Percentiles rank a stretch among this genome's conserved stretches.
Conservation (phyloP, 768 basidiomycete genomes). For the Mrakia gelida region DNA sequence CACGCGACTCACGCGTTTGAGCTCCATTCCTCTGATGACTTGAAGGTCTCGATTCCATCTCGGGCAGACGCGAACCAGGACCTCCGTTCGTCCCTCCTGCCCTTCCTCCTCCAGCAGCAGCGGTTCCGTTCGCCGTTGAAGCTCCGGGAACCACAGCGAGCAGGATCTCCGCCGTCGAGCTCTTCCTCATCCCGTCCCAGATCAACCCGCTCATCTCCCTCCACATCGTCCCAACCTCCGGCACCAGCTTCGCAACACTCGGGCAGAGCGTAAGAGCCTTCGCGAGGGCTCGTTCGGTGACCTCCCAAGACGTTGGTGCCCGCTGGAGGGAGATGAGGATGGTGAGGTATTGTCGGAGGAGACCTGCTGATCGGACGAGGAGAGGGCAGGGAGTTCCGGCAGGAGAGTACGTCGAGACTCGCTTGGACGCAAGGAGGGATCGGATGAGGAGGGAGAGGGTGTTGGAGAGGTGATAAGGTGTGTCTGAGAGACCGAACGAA, state of each 20-base stretch:
- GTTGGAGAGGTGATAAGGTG: slow-evolving; percentile 29
- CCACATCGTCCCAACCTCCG: slow-evolving; percentile 15
- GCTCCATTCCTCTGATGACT: background rate
- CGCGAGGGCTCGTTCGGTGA: slow-evolving; percentile 25
- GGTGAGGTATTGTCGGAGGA: slow-evolving; percentile 17
- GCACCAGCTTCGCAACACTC: slow-evolving; percentile 15
- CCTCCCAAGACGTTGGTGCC: slow-evolving; percentile 21
- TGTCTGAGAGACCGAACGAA: background rate
- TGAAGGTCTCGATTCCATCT: background rate
- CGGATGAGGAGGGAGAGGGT: slow-evolving; percentile 30
- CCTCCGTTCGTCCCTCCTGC: background rate
- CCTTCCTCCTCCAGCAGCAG: background rate
- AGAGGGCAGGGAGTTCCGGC: background rate
- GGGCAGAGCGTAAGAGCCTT: slow-evolving; percentile 26
- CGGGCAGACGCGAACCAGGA: background rate
- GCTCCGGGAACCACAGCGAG: slow-evolving; percentile 11
- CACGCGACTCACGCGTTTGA: background rate
- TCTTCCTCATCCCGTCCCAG: slow-evolving; percentile 19
- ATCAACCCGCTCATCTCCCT: background rate
- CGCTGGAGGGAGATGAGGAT: slow-evolving; percentile 22
- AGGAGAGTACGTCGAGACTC: background rate
- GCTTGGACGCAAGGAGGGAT: slow-evolving; percentile 22
- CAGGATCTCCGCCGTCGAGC: slow-evolving; percentile 19
- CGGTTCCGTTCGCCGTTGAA: background rate
- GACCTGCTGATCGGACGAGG: slow-evolving; percentile 12